phyloP scores from a whole-genome alignment of 225 moss, liverwort and hornwort species.

The Pseudoscleropodium purum region DNA sequence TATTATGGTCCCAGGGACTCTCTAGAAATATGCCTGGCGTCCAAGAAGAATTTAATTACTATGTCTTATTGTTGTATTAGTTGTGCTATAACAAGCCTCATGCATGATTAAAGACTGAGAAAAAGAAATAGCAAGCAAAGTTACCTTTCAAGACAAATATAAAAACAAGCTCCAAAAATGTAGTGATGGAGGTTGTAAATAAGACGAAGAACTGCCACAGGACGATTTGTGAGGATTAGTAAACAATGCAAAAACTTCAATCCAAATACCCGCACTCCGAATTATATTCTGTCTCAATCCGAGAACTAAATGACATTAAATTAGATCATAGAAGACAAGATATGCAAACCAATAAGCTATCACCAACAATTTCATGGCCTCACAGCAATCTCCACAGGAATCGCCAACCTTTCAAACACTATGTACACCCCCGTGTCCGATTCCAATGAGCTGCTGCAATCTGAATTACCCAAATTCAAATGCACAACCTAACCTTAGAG shows the following conservation, averaged over 20 bases:
- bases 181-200: constrained; percentile 8
- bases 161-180: constrained; percentile 26
- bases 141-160: constrained; percentile 21
- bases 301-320: neutral
- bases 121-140: neutral
- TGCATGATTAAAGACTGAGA: neutral
- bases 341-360: neutral
- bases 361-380: neutral
- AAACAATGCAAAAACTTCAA: neutral
- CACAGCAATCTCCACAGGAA: neutral
- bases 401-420: neutral
- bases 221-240: neutral
- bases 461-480: neutral
- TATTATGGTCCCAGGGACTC: neutral
- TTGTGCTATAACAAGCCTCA: neutral
- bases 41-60: neutral
- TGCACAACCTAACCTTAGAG: neutral
- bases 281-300: neutral
- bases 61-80: neutral
- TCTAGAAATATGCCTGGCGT: constrained; percentile 20
- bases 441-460: neutral
- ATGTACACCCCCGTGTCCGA: neutral
- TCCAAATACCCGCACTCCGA: neutral
- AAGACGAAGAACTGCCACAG: constrained; percentile 28
- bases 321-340: neutral